Base-by-base conservation (phyloP, 352 stramenopile species). In the Phytophthora litchii region DNA sequence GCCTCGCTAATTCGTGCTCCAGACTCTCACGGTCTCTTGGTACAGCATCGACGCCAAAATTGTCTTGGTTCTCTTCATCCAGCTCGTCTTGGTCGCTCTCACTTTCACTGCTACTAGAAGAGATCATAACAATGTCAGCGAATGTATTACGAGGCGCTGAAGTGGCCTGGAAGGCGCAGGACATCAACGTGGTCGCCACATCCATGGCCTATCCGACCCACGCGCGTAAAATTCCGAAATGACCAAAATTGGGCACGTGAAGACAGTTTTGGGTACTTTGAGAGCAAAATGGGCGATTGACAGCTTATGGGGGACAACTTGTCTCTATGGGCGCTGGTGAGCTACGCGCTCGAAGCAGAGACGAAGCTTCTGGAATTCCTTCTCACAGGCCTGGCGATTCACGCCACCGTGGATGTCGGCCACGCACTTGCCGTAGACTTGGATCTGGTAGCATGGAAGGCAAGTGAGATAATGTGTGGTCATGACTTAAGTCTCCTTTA, bases 361-460 rank as follows among this genome's bases (percentile, higher is more conserved):
- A 54, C 77, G 78, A 20, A 93, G 71, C 61, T 89, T 91, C 45
- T 76, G 54, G 53, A 93, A 93, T 71, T 93, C 84, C 40, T 74
- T 68, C 21, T 87, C 80, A 60, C 84, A 93, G 19, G 69, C 80
- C 7, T 70, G 49, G 45, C 71, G 74, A 41, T 70, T 67, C 13
- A 91, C 64, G 29, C 70, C 72, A 23, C 84, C 81, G 19, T 72
- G 64, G 44, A 91, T 76, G 40, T 78, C 70, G 42, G 84, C 81
- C 29, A 93, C 84, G 43, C 84, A 93, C 20, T 84, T 83, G 65
- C 81, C 81, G 45, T 93, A 93, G 35, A 90, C 78, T 70, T 89
- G 80, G 43, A 93, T 85, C 84, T 93, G 44, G 17, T 2, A 27
- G 42, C 19, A 51, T 34, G 5, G 60, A 9, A 10, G 11, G 43